Evolutionary conservation across 2,329 filamentous ascomycete genomes (phyloP), one percentile per base, ranked within the genome.

Genomic region (Gnomoniopsis sp.): DNA sequence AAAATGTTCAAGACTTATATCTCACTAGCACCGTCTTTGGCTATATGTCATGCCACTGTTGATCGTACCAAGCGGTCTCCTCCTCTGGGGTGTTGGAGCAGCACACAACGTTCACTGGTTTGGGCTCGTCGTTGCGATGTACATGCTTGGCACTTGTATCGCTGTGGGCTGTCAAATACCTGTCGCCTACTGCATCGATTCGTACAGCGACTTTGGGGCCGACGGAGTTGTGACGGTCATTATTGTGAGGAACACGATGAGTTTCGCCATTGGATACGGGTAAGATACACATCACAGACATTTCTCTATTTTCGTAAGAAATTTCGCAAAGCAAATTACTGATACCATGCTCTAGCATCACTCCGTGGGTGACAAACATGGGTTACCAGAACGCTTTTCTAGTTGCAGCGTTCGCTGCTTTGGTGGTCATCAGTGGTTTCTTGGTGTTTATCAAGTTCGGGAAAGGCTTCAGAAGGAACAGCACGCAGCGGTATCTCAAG

Each of bases 231-330:
- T 69, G 1, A 70, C 69, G 0, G 68, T 65, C 54, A 65, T 72
- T 7, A 55, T 72, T 6, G 70, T 72, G 48, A 68, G 73, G 14
- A 76, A 76, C 57, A 75, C 72, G 1, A 67, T 76, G 66, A 70
- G 70, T 22, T 75, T 75, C 57, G 73, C 72, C 23, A 69, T 75
- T 53, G 69, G 71, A 26, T 75, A 74, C 54, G 73, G 46, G 46
- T 48, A 26, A 48, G 46, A 19, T 6, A 47, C n/a, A 4, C 11
- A 17, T 47, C 14, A 19, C 38, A 6, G 6, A 41, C 38, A 15
- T 15, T 12, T 15, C n/a, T 41, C 17, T 41, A 3, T 41, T 4
- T 41, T 14, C 36, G 12, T 41, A n/a, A 4, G 36, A 41, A 11
- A n/a, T n/a, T n/a, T 14, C 36, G n/a, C 14, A 41, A 41, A 6